These are phyloP conservation scores for Trichosporon sp. DNA, from an alignment of 1,284 basidiomycete species.

Conservation along the genomic window DNA sequence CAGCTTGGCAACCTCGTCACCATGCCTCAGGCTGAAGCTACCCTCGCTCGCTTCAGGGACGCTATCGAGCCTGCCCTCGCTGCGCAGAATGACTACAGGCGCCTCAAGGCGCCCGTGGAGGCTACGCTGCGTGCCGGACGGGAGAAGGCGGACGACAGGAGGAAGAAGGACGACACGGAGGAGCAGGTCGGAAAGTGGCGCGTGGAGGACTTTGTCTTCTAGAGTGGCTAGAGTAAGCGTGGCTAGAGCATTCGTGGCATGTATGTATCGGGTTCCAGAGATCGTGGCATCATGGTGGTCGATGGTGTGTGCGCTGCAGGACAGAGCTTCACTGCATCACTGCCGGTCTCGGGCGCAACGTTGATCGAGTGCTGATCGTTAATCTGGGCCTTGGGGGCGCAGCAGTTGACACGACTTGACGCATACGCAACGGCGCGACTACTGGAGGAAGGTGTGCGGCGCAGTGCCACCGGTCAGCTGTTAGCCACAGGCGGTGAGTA, in stretches of 20 bases:
- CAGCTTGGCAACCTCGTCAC: slow-evolving; percentile 41
- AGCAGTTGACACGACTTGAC: not conserved
- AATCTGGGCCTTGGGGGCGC: not conserved
- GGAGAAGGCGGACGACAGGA: slow-evolving; percentile 13
- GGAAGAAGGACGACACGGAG: slow-evolving; percentile 20
- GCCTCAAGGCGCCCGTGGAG: slow-evolving; percentile 40
- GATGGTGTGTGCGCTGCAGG: too few species aligned
- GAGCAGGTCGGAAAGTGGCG: slow-evolving; percentile 43
- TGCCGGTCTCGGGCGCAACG: too few species aligned
- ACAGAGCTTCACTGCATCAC: too few species aligned
- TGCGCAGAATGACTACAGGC: slow-evolving; percentile 37
- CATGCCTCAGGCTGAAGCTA: slow-evolving; percentile 22
- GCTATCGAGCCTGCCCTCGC: slow-evolving; percentile 34
- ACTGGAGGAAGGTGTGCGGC: too few species aligned
- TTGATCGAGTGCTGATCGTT: too few species aligned
- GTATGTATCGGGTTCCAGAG: not conserved
- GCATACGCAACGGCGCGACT: not conserved
- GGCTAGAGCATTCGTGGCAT: too few species aligned
- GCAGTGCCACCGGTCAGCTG: too few species aligned
- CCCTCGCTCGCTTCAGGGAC: slow-evolving; percentile 29
- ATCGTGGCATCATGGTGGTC: too few species aligned
- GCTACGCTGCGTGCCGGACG: slow-evolving; percentile 34
- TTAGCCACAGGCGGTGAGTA: not conserved
- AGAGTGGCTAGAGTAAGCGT: too few species aligned
- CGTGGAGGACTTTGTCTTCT: slow-evolving; percentile 43